Evolutionary conservation across 2,329 filamentous ascomycete genomes (phyloP).

Genomic region (Seiridium cupressi): DNA sequence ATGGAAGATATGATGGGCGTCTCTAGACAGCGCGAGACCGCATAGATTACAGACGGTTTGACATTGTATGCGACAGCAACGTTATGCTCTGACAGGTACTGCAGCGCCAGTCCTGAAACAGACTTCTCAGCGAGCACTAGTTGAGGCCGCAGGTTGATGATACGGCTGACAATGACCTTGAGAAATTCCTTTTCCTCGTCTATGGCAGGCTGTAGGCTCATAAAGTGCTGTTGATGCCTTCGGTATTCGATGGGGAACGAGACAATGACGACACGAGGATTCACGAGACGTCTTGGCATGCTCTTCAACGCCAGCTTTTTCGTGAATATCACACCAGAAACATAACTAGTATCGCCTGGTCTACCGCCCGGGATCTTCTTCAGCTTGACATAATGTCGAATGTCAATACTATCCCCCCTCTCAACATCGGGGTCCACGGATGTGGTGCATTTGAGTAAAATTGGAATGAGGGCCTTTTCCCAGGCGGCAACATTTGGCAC

Average conservation of each 20-base stretch:
- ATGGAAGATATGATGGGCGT: conserved; percentile 92
- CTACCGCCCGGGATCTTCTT: conserved; percentile 93
- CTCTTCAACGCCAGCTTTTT: conserved; percentile 96
- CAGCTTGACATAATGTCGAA: conserved; percentile 93
- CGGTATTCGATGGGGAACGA: conserved; percentile 97
- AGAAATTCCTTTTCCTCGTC: conserved; percentile 95
- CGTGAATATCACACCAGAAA: conserved; percentile 94
- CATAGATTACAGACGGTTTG: conserved; percentile 92
- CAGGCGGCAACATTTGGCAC: conserved; percentile 74
- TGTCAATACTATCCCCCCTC: conserved; percentile 91
- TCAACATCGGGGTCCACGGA: conserved; percentile 93
- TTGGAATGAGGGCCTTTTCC: conserved; percentile 88
- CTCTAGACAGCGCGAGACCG: conserved; percentile 87
- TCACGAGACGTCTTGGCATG: conserved; percentile 83
- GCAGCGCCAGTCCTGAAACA: conserved; percentile 85
- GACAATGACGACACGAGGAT: conserved; percentile 86
- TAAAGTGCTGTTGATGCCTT: conserved; percentile 89
- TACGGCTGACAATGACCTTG: conserved; percentile 86
- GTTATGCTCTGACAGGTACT: conserved; percentile 82
- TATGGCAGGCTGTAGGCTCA: conserved; percentile 96
- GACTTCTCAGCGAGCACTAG: conserved; percentile 90
- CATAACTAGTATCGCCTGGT: conserved; percentile 90
- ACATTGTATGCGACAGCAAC: conserved; percentile 97
- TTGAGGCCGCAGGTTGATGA: conserved; percentile 80
- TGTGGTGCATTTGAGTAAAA: conserved; percentile 85